Conservation (phyloP, 202 grass and related monocot genomes). For the Carex arenaria region DNA sequence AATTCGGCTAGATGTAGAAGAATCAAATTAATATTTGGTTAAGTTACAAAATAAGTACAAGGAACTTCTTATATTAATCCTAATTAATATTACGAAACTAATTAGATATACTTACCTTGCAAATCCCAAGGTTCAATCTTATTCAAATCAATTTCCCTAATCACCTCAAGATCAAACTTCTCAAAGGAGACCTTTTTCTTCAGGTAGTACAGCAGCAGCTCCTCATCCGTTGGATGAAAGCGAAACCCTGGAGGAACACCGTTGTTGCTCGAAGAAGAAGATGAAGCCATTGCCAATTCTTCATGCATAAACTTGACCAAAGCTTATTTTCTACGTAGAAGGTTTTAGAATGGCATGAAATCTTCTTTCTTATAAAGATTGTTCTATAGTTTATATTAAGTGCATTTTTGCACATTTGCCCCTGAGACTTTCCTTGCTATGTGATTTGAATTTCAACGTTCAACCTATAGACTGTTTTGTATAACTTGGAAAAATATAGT, state of each 20-base stretch:
- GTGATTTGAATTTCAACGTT: background rate
- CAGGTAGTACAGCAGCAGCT: constrained; percentile 91
- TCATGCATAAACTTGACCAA: constrained; percentile 16
- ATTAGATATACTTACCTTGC: constrained; percentile 49
- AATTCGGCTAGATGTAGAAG: background rate
- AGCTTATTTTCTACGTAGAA: constrained; percentile 42
- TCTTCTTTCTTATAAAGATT: constrained; percentile 26
- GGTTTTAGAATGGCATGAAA: background rate
- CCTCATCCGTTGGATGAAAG: constrained; percentile 96
- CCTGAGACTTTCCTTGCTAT: background rate
- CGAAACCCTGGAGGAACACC: constrained; percentile 94
- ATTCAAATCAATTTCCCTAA: constrained; percentile 89
- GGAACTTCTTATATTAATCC: background rate
- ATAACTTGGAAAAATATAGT: background rate
- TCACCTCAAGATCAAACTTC: constrained; percentile 97
- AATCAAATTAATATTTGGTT: background rate
- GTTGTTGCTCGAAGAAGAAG: constrained; percentile 51
- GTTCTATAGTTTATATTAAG: background rate
- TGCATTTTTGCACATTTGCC: constrained; percentile 15
- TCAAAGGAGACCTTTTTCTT: constrained; percentile 94
- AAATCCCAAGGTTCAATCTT: constrained; percentile 99
- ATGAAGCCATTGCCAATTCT: constrained; percentile 40
- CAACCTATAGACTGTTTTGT: background rate
- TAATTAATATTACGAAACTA: background rate
- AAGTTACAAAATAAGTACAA: background rate